Evolutionary conservation across 2,329 filamentous ascomycete genomes (phyloP).

Genomic region (Penicillium sp.): DNA sequence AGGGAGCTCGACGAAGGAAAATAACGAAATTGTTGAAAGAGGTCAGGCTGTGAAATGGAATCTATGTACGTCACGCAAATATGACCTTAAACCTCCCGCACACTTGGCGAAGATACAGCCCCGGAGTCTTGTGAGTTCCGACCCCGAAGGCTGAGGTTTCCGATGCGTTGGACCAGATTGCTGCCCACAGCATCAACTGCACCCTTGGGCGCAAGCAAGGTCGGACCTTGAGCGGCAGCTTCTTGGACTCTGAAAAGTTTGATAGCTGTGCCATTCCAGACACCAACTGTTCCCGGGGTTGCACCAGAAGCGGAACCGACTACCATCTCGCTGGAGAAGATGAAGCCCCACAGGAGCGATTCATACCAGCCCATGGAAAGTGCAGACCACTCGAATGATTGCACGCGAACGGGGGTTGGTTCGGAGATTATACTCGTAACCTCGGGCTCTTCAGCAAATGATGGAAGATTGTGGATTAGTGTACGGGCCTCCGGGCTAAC

Average conservation of each 20-base stretch:
- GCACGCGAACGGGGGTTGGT: slow-evolving; percentile 69
- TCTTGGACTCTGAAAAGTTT: slow-evolving; percentile 88
- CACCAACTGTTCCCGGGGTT: slow-evolving; percentile 79
- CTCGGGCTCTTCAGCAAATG: slow-evolving; percentile 51
- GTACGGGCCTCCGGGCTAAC: slow-evolving; percentile 42
- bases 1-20: background rate
- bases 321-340: slow-evolving; percentile 88
- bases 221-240: slow-evolving; percentile 74
- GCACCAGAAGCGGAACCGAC: slow-evolving; percentile 43
- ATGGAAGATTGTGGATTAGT: slow-evolving; percentile 43
- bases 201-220: slow-evolving; percentile 77
- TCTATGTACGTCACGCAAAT: slow-evolving; percentile 15
- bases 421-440: slow-evolving; percentile 68
- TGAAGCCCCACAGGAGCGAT: slow-evolving; percentile 86
- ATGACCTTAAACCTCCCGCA: slow-evolving; percentile 36
- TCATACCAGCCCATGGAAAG: slow-evolving; percentile 94
- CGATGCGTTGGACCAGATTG: slow-evolving; percentile 82
- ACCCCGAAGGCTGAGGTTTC: slow-evolving; percentile 66
- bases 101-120: slow-evolving; percentile 31
- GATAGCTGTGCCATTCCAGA: slow-evolving; percentile 90
- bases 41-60: slow-evolving; percentile 9
- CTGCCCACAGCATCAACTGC: slow-evolving; percentile 92
- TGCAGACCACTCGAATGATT: slow-evolving; percentile 92
- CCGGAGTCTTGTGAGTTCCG: slow-evolving; percentile 31
- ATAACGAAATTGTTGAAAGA: slow-evolving; percentile 1